Evolutionary conservation across 495 filamentous ascomycete genomes (phyloP), one percentile per base, ranked within the genome.

Genomic region (Umbilicaria muhlenbergii): DNA sequence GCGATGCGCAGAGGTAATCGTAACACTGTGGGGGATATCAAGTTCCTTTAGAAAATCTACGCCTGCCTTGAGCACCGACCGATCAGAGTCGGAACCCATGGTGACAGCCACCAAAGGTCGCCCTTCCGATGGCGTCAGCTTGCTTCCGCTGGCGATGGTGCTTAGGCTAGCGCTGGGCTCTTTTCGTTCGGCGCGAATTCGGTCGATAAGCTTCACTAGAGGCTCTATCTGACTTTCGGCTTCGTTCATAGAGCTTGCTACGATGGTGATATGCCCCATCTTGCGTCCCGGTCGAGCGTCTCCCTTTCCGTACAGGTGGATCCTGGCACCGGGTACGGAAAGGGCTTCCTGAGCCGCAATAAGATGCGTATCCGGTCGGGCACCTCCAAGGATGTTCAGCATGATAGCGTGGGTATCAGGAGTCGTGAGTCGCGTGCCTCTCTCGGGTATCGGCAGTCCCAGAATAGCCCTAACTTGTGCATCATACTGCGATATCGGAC

Each of bases 31-130:
- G 11, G 84, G 77, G 36, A 96, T 80, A 13, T 68, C 66, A 52
- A 98, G 82, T 32, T 78, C 71, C 24, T 73, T 65, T 33, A 98
- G 72, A 33, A 94, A 71, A 47, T 83, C 75, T 34, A 92, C 67
- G 13, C 82, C 85, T 1, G 81, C 76, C 17, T 76, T 73, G 13
- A 96, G 74, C 11, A 82, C 76, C 32, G 79, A 78, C 14, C 94
- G 75, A 59, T 98, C 91, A 34, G 83, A 91, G 65, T 94, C 87
- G 5, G 91, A 96, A 46, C 91, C 91, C 85, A 94, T 94, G 32
- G 86, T 84, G 8, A 98, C 78, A 7, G 81, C 80, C 7, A 95
- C 78, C 5, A 86, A 63, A 1, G 81, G 82, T 31, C 58, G 54
- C 43, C 53, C 59, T 56, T 58, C 64, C 18, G 10, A 28, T 8